Conservation (phyloP, 371 early-diverging fungal species). For the Apophysomyces sp. region DNA sequence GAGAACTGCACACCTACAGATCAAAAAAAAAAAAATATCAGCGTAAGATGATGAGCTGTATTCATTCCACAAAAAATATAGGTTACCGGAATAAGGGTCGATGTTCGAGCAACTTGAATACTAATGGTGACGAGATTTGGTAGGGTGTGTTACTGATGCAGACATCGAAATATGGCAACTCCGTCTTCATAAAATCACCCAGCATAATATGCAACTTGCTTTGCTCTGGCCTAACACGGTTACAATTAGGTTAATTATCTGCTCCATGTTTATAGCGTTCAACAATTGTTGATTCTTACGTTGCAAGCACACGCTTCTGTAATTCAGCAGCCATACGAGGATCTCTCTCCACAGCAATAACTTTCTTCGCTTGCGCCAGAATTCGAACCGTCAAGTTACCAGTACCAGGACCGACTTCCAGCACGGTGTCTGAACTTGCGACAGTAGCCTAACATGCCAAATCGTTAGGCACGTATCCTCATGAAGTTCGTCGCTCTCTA, state of each 20-base stretch:
- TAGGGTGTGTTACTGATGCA: constrained; percentile 99
- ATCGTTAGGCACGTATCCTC: background rate
- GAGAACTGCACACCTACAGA: constrained; percentile 82
- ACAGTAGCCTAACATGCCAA: constrained; percentile 70
- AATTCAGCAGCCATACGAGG: constrained; percentile 98
- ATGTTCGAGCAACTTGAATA: constrained; percentile 96
- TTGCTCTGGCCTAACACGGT: constrained; percentile 63
- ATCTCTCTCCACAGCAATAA: constrained; percentile 97
- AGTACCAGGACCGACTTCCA: constrained; percentile 99
- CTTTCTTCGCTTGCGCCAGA: constrained; percentile 92
- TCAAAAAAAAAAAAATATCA: background rate
- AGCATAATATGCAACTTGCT: constrained; percentile 93
- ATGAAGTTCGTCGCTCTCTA: constrained; percentile 1
- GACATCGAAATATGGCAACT: constrained; percentile 98
- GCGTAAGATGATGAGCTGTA: background rate
- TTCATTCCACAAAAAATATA: background rate
- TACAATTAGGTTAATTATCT: background rate
- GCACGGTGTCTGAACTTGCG: constrained; percentile 92
- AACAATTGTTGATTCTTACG: constrained; percentile 49
- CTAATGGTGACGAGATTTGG: constrained; percentile 97
- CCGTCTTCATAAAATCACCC: constrained; percentile 97
- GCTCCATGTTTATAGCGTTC: background rate
- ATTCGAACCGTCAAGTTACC: constrained; percentile 99
- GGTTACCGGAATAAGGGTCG: constrained; percentile 82
- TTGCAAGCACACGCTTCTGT: constrained; percentile 96